Conservation (phyloP, 83 land plant species). For the Diphasiastrum complanatum region DNA sequence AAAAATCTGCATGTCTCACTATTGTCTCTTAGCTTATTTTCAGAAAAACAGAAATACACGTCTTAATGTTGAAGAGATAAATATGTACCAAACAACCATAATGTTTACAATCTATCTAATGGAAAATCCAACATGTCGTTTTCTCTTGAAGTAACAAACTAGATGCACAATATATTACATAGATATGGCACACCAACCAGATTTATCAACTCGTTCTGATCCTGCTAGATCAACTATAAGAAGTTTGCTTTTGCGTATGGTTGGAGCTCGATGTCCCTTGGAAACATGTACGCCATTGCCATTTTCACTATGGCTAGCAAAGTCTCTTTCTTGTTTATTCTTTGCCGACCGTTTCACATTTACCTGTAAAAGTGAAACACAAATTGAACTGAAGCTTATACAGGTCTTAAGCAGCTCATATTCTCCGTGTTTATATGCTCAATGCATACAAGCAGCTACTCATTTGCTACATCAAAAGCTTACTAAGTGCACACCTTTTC, state of each 20-base stretch:
- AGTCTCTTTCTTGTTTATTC: slow-evolving; percentile 30
- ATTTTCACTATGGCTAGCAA: slow-evolving; percentile 37
- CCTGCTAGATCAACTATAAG: slow-evolving; percentile 87
- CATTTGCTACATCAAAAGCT: too few relatives aligned
- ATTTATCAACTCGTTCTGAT: slow-evolving; percentile 78
- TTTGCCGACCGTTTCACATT: slow-evolving; percentile 51
- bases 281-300: slow-evolving; percentile 32
- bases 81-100: too few relatives aligned
- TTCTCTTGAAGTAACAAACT: neutral
- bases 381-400: neutral
- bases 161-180: neutral
- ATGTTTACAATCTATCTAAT: too few relatives aligned
- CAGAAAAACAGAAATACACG: too few relatives aligned
- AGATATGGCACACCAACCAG: slow-evolving; percentile 41
- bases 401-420: too few relatives aligned
- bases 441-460: too few relatives aligned
- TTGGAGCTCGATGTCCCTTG: slow-evolving; percentile 46
- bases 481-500: too few relatives aligned
- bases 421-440: too few relatives aligned
- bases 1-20: neutral
- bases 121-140: neutral
- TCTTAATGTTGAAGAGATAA: too few relatives aligned
- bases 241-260: slow-evolving; percentile 72
- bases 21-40: neutral
- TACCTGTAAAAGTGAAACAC: slow-evolving; percentile 34